Evolutionary conservation across 2,329 filamentous ascomycete genomes (phyloP).

Genomic region (Cladosporium phlei): DNA sequence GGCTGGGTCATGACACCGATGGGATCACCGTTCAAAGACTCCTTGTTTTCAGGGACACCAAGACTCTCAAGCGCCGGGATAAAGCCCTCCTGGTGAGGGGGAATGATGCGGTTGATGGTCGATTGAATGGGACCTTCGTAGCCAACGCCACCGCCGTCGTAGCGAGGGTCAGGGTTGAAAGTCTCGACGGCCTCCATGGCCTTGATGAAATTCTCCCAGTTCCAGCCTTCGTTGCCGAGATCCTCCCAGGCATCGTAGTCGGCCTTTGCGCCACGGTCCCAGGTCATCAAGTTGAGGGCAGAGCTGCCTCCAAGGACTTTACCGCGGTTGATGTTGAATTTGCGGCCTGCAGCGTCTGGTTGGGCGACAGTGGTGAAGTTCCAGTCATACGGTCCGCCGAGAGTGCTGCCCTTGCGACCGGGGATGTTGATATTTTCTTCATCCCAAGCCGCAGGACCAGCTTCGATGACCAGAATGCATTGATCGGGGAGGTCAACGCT

Average conservation of each 20-base stretch:
- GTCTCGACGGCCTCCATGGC: slow-evolving; percentile 14
- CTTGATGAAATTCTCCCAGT: slow-evolving; percentile 21
- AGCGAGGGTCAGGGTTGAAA: slow-evolving; percentile 11
- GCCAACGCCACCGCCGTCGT: slow-evolving; percentile 25
- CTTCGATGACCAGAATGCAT: slow-evolving; percentile 24
- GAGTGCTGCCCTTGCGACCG: slow-evolving; percentile 21
- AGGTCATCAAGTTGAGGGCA: slow-evolving; percentile 28
- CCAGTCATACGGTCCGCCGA: slow-evolving; percentile 32
- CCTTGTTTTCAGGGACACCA: slow-evolving; percentile 38
- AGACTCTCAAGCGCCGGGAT: slow-evolving; percentile 45
- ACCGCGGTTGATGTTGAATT: slow-evolving; percentile 18
- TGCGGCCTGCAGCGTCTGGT: slow-evolving; percentile 7
- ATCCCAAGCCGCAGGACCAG: slow-evolving; percentile 19
- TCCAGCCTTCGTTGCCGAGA: slow-evolving; percentile 31
- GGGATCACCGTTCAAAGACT: slow-evolving; percentile 48
- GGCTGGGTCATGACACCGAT: slow-evolving; percentile 50
- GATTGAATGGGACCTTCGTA: slow-evolving; percentile 31
- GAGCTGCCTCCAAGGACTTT: slow-evolving; percentile 29
- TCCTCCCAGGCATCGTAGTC: slow-evolving; percentile 35
- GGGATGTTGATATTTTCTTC: slow-evolving; percentile 23
- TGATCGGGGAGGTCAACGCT: slow-evolving; percentile 16
- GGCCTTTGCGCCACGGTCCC: slow-evolving; percentile 29
- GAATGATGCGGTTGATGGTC: slow-evolving; percentile 41
- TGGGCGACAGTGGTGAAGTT: slow-evolving; percentile 36
- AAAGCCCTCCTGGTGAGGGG: slow-evolving; percentile 41